Conservation (phyloP, 306 rosid genomes). For the Rosa multiflora region DNA sequence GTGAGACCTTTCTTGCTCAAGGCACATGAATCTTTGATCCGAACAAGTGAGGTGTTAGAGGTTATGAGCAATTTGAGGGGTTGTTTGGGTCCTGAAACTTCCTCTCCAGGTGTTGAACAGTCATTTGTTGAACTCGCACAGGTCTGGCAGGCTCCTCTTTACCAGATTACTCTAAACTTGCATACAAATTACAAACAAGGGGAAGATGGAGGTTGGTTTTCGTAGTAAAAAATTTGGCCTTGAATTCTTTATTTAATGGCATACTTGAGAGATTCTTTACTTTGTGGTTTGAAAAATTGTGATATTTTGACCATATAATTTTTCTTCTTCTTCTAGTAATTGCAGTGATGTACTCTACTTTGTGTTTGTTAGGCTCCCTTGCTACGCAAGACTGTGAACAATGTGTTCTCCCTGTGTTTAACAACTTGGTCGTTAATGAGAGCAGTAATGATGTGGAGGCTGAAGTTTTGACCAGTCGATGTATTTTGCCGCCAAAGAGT, state of each 20-base stretch:
- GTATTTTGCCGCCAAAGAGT: conserved; percentile 65
- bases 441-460: conserved; percentile 64
- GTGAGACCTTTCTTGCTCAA: conserved; percentile 60
- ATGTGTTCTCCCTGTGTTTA: conserved; percentile 50
- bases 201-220: conserved; percentile 49
- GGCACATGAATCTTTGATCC: conserved; percentile 59
- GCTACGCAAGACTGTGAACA: conserved; percentile 36
- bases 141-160: conserved; percentile 55
- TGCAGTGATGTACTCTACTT: background rate
- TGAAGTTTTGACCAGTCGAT: conserved; percentile 51
- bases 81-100: conserved; percentile 27
- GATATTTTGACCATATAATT: background rate
- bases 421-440: conserved; percentile 72
- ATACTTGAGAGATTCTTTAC: background rate
- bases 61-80: conserved; percentile 44
- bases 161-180: conserved; percentile 57
- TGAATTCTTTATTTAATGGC: too few relatives aligned
- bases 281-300: background rate
- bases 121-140: conserved; percentile 55
- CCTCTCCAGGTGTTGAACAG: conserved; percentile 27
- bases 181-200: conserved; percentile 8
- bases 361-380: conserved; percentile 41
- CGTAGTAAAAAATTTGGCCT: background rate
- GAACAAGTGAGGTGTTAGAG: conserved; percentile 49
- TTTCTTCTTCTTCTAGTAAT: background rate